Evolutionary conservation across 176 grass and related monocot genomes (phyloP), one percentile per base, ranked within the genome.

Genomic region (Eleusine coracana): DNA sequence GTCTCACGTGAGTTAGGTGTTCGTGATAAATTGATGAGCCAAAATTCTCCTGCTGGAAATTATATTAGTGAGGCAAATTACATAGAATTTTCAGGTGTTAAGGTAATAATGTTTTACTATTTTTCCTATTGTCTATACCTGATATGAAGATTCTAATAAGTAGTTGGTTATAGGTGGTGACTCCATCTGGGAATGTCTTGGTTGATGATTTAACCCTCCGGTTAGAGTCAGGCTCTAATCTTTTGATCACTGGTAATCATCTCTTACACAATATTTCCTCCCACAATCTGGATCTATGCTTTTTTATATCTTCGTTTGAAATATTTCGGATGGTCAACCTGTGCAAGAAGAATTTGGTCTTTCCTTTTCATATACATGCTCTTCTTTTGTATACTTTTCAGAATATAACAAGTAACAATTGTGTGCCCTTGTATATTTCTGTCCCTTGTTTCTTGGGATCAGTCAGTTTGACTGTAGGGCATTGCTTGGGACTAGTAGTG

Each of bases 21-120:
- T 49, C 72, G 72, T 10, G 92, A 92, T 72, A 87, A 38, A 74
- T 88, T 75, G 39, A 71, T 81, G 37, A 74, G 29, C 60, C 84
- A 80, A 78, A 90, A 76, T 84, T 90, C 79, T 77, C 79, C 79
- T 72, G 71, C 66, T 61, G 76, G 66, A 55, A 97, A 97, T 82
- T 97, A 87, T 91, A 92, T 92, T 63, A 92, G 88, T 34, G 93
- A 98, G 83, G 96, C 93, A 74, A 96, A 84, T 66, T 93, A 96
- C 81, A 98, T 98, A 74, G 96, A 98, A 79, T 98, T 98, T 87
- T 89, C 96, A 80, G 88, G 83, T 80, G 96, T 98, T 38, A 96
- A 95, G 90, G 93, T 98, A 87, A 81, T 88, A 58, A 58, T 82
- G 42, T 13, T 37, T 29, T 78, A 12, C 38, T 37, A 0, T 74